Evolutionary conservation across 176 grass and related monocot species (phyloP).

Genomic region (Oryza meridionalis): DNA sequence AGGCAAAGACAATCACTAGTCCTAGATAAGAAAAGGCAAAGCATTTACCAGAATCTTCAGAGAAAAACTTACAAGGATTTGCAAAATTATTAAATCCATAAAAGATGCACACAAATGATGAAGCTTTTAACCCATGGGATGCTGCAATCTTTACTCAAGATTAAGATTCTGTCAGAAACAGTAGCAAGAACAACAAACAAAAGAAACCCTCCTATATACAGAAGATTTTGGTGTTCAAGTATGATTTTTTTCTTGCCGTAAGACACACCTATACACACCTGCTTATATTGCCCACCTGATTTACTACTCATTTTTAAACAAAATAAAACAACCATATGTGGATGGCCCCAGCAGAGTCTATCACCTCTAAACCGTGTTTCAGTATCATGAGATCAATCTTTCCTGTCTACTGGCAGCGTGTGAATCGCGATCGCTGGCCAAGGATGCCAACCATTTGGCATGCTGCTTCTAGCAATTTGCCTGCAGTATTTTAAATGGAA

Average conservation of each 20-base stretch:
- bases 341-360: slow-evolving; percentile 39
- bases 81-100: background rate
- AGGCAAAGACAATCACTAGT: background rate
- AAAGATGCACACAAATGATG: background rate
- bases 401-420: slow-evolving; percentile 58
- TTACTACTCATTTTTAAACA: slow-evolving; percentile 42
- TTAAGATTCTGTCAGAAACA: slow-evolving; percentile 16
- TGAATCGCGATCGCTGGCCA: slow-evolving; percentile 60
- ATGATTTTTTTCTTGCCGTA: background rate
- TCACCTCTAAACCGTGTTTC: slow-evolving; percentile 36
- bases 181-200: slow-evolving; percentile 35
- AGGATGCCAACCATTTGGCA: slow-evolving; percentile 66
- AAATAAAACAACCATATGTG: slow-evolving; percentile 19
- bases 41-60: background rate
- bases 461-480: slow-evolving; percentile 70
- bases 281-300: slow-evolving; percentile 42
- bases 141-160: slow-evolving; percentile 6
- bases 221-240: background rate
- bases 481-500: slow-evolving; percentile 45
- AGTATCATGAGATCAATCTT: slow-evolving; percentile 22
- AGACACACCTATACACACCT: slow-evolving; percentile 46
- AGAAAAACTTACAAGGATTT: background rate
- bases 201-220: slow-evolving; percentile 45
- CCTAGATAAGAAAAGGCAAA: background rate
- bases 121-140: background rate